Evolutionary conservation across 2,329 filamentous ascomycete genomes (phyloP), one percentile per base, ranked within the genome.

Genomic region (Claviceps spartinae): DNA sequence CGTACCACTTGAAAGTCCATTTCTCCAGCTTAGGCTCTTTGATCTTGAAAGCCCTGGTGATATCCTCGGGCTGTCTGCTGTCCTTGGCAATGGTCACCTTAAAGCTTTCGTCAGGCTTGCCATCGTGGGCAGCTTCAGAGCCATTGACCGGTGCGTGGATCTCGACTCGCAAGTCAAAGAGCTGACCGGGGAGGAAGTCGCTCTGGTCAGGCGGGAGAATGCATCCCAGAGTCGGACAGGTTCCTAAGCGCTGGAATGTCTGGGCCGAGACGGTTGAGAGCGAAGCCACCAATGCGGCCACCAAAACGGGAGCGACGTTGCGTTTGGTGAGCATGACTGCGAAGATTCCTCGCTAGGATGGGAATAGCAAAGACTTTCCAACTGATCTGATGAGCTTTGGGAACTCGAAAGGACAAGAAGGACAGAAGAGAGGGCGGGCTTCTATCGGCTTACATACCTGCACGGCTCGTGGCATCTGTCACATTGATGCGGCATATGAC

Each of bases 1-100:
- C 88, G 62, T 79, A 91, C 85, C 85, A 93, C n/a, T 75, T 76
- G 64, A 93, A 93, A 58, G 82, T 78, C 88, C 88, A 94, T 57
- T 74, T 82, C 73, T 94, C 88, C 16, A 93, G 69, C 64, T 79
- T 68, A 20, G 87, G 83, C 64, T 91, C 86, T 2, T 76, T 61
- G 38, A 85, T 62, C n/a, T 74, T 72, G 70, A 93, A 91, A 69
- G 79, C 89, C 42, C 80, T 70, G 16, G 81, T 72, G 42, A 82
- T 79, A 52, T 74, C 69, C 62, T 78, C 69, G 26, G 77, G 64
- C 54, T 69, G 63, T 48, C 67, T 68, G 43, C 77, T 79, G 52
- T 80, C 77, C 69, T 86, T 88, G 54, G 75, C 71, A 58, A 93
- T 83, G 52, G 82, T 85, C 61, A 87, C 83, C 44, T 79, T 83